Base-by-base conservation (phyloP, 495 filamentous ascomycete genomes). In the Clohesyomyces aquaticus region DNA sequence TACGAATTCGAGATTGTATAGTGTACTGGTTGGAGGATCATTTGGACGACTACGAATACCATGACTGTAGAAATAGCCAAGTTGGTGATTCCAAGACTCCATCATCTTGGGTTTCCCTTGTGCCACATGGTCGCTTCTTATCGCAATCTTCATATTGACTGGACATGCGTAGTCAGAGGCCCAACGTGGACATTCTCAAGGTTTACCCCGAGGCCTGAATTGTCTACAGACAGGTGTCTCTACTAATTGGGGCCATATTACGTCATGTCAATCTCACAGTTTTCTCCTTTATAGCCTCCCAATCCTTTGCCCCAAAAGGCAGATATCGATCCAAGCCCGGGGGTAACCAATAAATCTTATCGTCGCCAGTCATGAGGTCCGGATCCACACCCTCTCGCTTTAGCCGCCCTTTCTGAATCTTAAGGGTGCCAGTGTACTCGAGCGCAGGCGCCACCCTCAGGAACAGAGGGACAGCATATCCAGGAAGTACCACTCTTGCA, bases 1-100 rank as follows among this genome's bases (percentile, higher is more conserved):
- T 98, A 97, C 77, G 91, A 96, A 69, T 92, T 97, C 74, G 88
- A 91, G 72, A 87, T 95, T 65, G 60, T 69, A 66, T 77, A 72
- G 63, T n/a, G 25, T 23, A 38, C 6, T 14, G 32, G 6, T 14
- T 38, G 6, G 32, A 6, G 6, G 32, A 38, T 14, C 6, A 9
- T 22, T 29, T 10, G 32, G 51, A 27, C 12, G 47, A 28, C 23
- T 22, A 28, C 18, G 3, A 16, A 4, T 26, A 9, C 11, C 49
- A 23, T 25, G 25, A 10, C 14, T 26, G 49, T 52, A 52, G 49
- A 52, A 52, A 52, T 52, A 28, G 25, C 43, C n/a, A 47, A 47
- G 43, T 47, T 8, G 43, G 35, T n/a, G 35, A 42, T 42, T 42
- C 35, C 35, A 9, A 42, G n/a, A 9, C n/a, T n/a, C 9, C n/a